These are phyloP conservation scores for Salicornia ramosissima DNA, from an alignment of 148 eudicot species.

Conservation along the genomic window DNA sequence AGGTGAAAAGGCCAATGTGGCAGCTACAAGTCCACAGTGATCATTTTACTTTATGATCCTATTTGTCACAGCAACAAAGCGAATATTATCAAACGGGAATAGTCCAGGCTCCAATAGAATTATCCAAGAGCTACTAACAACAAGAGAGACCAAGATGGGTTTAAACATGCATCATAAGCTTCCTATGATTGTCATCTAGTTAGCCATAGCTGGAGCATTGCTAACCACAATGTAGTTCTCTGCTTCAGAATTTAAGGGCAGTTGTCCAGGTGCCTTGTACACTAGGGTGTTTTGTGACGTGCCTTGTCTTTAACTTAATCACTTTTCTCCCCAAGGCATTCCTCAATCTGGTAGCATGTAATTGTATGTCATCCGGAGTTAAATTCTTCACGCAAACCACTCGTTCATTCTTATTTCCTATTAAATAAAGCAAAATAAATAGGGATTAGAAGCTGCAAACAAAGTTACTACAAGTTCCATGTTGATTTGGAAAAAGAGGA, in stretches of 20 bases:
- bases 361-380: slow-evolving; percentile 62
- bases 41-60: background rate
- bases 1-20: background rate
- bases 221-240: background rate
- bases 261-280: slow-evolving; percentile 95
- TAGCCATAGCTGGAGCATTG: background rate
- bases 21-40: background rate
- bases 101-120: background rate
- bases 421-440: background rate
- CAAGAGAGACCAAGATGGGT: background rate
- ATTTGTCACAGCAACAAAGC: background rate
- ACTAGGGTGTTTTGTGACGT: slow-evolving; percentile 73
- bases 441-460: background rate
- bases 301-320: slow-evolving; percentile 81
- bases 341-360: slow-evolving; percentile 70
- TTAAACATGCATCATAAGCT: background rate
- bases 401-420: slow-evolving; percentile 68
- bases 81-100: background rate
- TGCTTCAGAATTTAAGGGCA: slow-evolving; percentile 39
- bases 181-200: background rate
- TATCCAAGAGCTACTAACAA: background rate
- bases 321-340: slow-evolving; percentile 86
- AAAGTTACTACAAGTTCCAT: background rate
- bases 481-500: background rate
- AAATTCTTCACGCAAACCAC: slow-evolving; percentile 76